These are phyloP conservation scores for Avena eriantha DNA, from an alignment of 176 grass and related monocot species.

Conservation along the genomic window DNA sequence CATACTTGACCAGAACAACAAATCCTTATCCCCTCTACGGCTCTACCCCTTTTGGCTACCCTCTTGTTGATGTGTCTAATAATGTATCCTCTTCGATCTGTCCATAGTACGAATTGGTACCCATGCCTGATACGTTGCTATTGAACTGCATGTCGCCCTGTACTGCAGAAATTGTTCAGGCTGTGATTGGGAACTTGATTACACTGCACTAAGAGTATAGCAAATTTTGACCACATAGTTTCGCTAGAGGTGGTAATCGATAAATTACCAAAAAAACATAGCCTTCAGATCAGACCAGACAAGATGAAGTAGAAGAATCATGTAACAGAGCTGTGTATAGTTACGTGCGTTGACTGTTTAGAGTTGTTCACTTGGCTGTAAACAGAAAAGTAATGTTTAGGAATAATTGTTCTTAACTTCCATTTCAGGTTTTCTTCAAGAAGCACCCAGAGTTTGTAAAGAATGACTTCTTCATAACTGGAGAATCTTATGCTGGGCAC, in stretches of 20 bases:
- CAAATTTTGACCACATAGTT: background rate
- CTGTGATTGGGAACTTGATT: background rate
- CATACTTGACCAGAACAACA: background rate
- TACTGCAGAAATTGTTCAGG: background rate
- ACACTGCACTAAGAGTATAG: background rate
- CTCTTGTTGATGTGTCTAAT: background rate
- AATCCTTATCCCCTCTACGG: background rate
- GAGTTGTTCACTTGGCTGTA: background rate
- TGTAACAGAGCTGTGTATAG: background rate
- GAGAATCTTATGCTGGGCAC: conserved; percentile 98
- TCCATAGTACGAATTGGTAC: background rate
- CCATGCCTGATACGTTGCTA: background rate
- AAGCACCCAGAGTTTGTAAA: conserved; percentile 78
- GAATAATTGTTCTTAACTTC: background rate
- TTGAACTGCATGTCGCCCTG: background rate
- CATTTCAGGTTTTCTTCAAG: conserved; percentile 77
- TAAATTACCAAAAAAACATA: background rate
- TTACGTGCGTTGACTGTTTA: background rate
- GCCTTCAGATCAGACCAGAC: background rate
- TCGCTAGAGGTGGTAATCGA: background rate
- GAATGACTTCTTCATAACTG: conserved; percentile 92
- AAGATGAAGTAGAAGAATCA: background rate
- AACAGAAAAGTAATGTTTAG: background rate
- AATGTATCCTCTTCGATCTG: background rate
- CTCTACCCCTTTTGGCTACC: background rate